Conservation (phyloP, 371 early-diverging fungal genomes). For the Mucor velutinosus region DNA sequence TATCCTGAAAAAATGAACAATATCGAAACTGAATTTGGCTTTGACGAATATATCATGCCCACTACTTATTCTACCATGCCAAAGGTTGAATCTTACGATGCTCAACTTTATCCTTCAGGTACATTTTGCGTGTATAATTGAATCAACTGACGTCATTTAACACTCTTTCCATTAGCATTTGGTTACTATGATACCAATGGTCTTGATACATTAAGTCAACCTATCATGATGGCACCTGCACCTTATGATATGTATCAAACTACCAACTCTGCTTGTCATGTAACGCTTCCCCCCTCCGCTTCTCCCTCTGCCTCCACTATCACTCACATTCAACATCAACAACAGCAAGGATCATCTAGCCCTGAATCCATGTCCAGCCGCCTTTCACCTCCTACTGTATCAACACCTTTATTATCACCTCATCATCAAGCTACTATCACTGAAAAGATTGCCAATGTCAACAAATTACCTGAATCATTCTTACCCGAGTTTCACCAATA, state of each 20-base stretch:
- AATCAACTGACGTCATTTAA: conserved; percentile 12
- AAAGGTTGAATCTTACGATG: conserved; percentile 44
- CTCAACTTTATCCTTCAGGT: conserved; percentile 48
- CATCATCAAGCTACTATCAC: conserved; percentile 22
- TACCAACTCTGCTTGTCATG: not conserved
- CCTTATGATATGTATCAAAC: conserved; percentile 24
- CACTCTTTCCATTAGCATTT: conserved; percentile 7
- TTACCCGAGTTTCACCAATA: conserved; percentile 55
- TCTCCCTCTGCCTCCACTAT: not conserved
- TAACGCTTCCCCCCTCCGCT: no score
- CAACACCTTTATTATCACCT: conserved; percentile 24
- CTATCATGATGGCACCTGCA: conserved; percentile 20
- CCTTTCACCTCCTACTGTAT: conserved; percentile 31
- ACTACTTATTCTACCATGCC: conserved; percentile 36
- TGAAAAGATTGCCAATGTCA: conserved; percentile 51
- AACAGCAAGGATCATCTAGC: conserved; percentile 26
- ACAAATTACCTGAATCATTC: conserved; percentile 51
- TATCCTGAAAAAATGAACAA: conserved; percentile 12
- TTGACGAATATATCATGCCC: conserved; percentile 55
- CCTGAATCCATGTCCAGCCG: conserved; percentile 36
- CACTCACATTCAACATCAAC: not conserved
- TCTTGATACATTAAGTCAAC: conserved; percentile 19
- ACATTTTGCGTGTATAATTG: not conserved
- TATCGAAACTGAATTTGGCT: conserved; percentile 45
- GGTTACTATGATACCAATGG: conserved; percentile 30